Evolutionary conservation across 2,329 filamentous ascomycete species (phyloP).

Genomic region (Graphilbum fragrans): DNA sequence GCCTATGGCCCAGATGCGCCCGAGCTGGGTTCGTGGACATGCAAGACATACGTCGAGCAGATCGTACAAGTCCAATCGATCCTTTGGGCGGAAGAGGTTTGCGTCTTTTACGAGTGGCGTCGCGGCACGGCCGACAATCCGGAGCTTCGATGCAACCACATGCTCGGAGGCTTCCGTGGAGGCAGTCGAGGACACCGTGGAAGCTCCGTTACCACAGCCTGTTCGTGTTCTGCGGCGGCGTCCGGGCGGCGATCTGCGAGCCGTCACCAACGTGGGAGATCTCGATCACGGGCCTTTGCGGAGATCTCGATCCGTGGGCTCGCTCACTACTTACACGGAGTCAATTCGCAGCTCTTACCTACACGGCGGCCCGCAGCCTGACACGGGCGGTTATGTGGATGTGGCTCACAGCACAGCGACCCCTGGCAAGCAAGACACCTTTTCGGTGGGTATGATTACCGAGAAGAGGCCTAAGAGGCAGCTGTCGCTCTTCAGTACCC

Average conservation of each 20-base stretch:
- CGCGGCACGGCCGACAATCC: constrained; percentile 34
- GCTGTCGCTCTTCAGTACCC: constrained; percentile 46
- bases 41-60: constrained; percentile 33
- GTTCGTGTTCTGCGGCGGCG: constrained; percentile 55
- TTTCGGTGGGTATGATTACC: constrained; percentile 47
- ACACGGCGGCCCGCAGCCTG: constrained; percentile 24
- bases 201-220: constrained; percentile 36
- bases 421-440: constrained; percentile 28
- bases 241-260: constrained; percentile 64
- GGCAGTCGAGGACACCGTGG: constrained; percentile 31
- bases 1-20: constrained; percentile 15
- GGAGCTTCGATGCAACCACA: constrained; percentile 50
- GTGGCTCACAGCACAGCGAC: constrained; percentile 25
- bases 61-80: constrained; percentile 36
- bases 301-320: constrained; percentile 45
- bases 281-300: constrained; percentile 36
- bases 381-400: constrained; percentile 30
- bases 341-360: constrained; percentile 47
- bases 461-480: constrained; percentile 33
- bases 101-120: constrained; percentile 49
- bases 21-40: constrained; percentile 25
- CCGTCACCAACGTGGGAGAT: constrained; percentile 53
- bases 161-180: constrained; percentile 39
- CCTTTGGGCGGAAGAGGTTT: constrained; percentile 40
- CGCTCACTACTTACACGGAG: constrained; percentile 47